Evolutionary conservation across 176 grass and related monocot genomes (phyloP).

Genomic region (Themeda triandra): DNA sequence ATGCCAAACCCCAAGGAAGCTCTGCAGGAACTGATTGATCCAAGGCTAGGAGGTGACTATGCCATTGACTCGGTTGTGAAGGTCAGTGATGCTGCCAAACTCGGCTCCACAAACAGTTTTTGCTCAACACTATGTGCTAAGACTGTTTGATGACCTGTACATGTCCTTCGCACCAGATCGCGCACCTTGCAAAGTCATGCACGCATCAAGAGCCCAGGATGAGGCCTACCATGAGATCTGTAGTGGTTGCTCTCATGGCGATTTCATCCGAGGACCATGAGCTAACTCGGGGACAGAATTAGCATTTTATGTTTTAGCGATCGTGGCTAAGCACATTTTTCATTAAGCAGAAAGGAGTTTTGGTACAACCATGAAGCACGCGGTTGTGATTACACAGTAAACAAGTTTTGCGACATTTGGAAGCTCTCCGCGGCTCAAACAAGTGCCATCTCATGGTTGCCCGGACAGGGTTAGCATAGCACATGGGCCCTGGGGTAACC

Average conservation of each 20-base stretch:
- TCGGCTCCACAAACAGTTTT: neutral
- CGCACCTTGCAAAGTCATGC: constrained; percentile 57
- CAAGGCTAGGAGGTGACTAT: constrained; percentile 48
- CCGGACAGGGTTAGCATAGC: neutral
- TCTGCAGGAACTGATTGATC: constrained; percentile 45
- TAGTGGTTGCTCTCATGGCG: constrained; percentile 62
- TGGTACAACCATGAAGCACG: too few relatives aligned
- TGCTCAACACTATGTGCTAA: neutral
- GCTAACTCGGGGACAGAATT: neutral
- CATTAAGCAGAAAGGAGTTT: too few relatives aligned
- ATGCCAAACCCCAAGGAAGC: neutral
- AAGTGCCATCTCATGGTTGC: too few relatives aligned
- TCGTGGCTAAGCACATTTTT: too few relatives aligned
- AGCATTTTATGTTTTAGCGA: too few relatives aligned
- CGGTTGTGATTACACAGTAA: too few relatives aligned
- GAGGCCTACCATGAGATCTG: constrained; percentile 60
- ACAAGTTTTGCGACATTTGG: too few relatives aligned
- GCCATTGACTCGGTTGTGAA: constrained; percentile 53
- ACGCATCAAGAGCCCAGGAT: constrained; percentile 49
- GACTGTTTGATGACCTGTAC: neutral
- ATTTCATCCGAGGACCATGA: constrained; percentile 27
- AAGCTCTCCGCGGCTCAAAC: too few relatives aligned
- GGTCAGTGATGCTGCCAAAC: constrained; percentile 32
- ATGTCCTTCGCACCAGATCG: constrained; percentile 39
- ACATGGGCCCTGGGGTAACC: neutral